Evolutionary conservation across 2,329 filamentous ascomycete species (phyloP), one percentile per base, ranked within the genome.

Genomic region (Colletotrichum tamarilloi): DNA sequence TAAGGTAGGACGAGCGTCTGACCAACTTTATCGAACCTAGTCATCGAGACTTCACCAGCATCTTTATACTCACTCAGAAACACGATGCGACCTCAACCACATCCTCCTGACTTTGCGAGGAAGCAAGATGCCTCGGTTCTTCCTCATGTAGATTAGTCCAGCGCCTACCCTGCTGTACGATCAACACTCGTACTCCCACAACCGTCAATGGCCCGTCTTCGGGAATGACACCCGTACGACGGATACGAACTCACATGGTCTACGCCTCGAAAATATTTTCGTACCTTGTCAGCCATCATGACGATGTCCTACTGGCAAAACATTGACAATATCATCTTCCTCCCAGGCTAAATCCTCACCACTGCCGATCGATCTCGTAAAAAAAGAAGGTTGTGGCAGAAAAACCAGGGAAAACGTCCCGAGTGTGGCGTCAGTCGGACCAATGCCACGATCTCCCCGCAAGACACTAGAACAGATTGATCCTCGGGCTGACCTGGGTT

Each of bases 181-280:
- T 66, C 35, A 62, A 3, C 58, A 16, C 22, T 62, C 38, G 32
- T 67, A 49, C 22, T 53, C 28, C 64, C 19, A 46, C 35, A 42
- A 62, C 30, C 52, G 24, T 42, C 58, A 14, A 62, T 46, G 58
- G 52, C 68, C 57, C 30, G 35, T 42, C 19, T 28, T 72, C 28
- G 16, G 22, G 22, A 22, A 72, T 60, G 53, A 58, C 5, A 42
- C 19, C 7, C 7, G 26, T 12, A 24, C 19, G 4, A 28, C 35
- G 26, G 58, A 68, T 72, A 72, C 68, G 68, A 72, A 64, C 32
- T 59, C 53, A 59, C n/a, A 32, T 68, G 42, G 4, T 16, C 14
- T 11, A 12, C 5, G 19, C 30, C 26, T 42, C 28, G 32, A 42
- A 22, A 6, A 58, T 72, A 64, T 63, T 72, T 56, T 64, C 32